phyloP scores from a whole-genome alignment of 2,329 filamentous ascomycete species.

The Colletotrichum trifolii region DNA sequence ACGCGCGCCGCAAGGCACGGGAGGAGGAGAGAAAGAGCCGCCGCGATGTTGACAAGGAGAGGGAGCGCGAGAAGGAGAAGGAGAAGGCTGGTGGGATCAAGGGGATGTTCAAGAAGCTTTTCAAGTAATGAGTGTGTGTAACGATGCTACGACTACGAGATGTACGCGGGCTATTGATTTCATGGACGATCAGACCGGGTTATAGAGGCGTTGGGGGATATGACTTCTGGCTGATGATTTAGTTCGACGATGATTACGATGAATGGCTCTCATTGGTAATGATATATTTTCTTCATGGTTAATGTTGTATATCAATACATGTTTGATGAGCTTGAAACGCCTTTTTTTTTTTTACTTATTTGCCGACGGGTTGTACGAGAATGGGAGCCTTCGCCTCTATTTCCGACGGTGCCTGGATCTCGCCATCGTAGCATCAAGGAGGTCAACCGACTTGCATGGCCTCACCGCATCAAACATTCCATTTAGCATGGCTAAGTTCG shows the following conservation, averaged over 20 bases:
- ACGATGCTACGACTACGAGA: constrained; percentile 29
- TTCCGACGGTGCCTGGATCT: background rate
- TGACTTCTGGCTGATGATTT: background rate
- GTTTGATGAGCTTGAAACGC: background rate
- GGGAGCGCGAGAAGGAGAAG: constrained; percentile 42
- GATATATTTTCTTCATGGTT: constrained; percentile 16
- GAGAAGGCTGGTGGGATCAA: constrained; percentile 48
- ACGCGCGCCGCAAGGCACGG: constrained; percentile 44
- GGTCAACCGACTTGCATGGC: no score
- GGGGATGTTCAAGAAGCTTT: constrained; percentile 51
- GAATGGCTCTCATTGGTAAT: background rate
- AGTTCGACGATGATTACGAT: background rate
- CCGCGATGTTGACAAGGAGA: constrained; percentile 30
- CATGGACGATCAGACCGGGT: constrained; percentile 1
- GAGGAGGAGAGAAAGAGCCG: constrained; percentile 40
- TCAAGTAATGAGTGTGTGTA: constrained; percentile 41
- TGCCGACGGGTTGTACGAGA: background rate
- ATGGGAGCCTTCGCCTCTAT: background rate
- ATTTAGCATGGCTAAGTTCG: no score
- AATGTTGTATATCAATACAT: constrained; percentile 18
- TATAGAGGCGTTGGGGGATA: background rate
- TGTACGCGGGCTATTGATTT: constrained; percentile 50
- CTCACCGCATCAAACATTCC: no score
- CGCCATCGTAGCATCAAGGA: no score
- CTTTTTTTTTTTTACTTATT: background rate